Base-by-base conservation (phyloP, 192 early-diverging fungal genomes). In the Podila minutissima region DNA sequence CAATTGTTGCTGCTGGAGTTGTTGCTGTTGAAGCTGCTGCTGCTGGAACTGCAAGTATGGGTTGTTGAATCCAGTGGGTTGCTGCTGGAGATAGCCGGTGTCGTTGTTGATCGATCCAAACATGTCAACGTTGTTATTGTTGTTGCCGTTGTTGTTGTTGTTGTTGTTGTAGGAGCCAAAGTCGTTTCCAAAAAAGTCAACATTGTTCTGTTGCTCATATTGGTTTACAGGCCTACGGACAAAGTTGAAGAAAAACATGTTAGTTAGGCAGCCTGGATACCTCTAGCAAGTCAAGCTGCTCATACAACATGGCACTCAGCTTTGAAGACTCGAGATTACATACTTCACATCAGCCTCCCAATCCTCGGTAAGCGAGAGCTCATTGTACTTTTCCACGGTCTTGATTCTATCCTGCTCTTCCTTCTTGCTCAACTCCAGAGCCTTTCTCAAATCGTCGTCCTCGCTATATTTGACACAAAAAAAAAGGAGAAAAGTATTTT, bases 361-460 rank as follows among this genome's bases (percentile, higher is more conserved):
- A 11, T 69, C 61, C 67, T 83, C 85, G 19, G 77, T 73, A n/a
- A 74, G 60, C 4, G 77, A 81, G 61, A 83, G 62, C n/a, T 66
- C 58, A 15, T 73, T 82, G 64, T 86, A 77, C 48, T 74, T 74
- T 73, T 83, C 75, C 33, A 73, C 76, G 41, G 62, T 71, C 67
- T 73, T 74, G 19, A 46, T 55, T 20, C 83, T 41, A 49, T 78
- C 72, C 64, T 83, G 74, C n/a, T 83, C 84, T 57, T 87, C 86
- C 46, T 84, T 83, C 51, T 68, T 77, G 71, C 83, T 84, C 59
- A 87, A 62, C 20, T 82, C 82, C 20, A 87, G 26, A 12, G 86
- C 86, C 12, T 76, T 85, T 46, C 79, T 51, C 5, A 87, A 58
- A 59, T 87, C 86, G n/a, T 81, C 79, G 0, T 86, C 69, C 33